phyloP scores from a whole-genome alignment of 2,329 filamentous ascomycete genomes.

The Penicillium decumbens region DNA sequence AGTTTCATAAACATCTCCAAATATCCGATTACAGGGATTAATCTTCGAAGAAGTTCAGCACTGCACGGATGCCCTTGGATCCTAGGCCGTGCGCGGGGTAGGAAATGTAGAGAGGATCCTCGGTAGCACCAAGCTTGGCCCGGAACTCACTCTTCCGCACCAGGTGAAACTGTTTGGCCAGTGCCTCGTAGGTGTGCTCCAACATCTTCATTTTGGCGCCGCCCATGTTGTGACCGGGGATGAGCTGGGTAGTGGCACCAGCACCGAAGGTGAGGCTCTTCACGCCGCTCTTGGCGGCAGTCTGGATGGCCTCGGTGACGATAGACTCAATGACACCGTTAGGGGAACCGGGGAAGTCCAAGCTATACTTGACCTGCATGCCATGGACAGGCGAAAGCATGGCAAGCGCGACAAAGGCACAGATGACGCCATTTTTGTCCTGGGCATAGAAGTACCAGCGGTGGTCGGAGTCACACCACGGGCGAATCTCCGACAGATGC shows the following conservation, averaged over 20 bases:
- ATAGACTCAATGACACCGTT: conserved; percentile 81
- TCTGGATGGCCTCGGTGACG: conserved; percentile 66
- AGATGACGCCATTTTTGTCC: conserved; percentile 66
- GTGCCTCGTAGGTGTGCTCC: conserved; percentile 72
- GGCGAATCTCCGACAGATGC: conserved; percentile 82
- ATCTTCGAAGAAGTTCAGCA: conserved; percentile 83
- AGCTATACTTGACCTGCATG: conserved; percentile 93
- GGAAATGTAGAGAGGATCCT: conserved; percentile 82
- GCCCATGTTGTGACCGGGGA: conserved; percentile 74
- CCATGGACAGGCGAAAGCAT: conserved; percentile 76
- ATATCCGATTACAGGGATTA: conserved; percentile 17
- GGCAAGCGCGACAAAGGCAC: conserved; percentile 74
- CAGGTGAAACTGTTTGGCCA: conserved; percentile 76
- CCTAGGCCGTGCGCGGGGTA: conserved; percentile 84
- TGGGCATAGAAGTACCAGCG: conserved; percentile 80
- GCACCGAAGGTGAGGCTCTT: conserved; percentile 78
- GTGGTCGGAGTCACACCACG: conserved; percentile 79
- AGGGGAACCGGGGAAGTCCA: conserved; percentile 85
- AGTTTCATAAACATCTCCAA: not conserved
- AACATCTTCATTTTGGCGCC: conserved; percentile 77
- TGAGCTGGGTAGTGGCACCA: conserved; percentile 69
- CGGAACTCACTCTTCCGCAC: conserved; percentile 84
- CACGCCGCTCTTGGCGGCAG: conserved; percentile 55
- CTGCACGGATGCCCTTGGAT: conserved; percentile 73
- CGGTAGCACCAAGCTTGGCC: conserved; percentile 79